These are phyloP conservation scores for Fusarium pseudoanthophilum DNA, from an alignment of 2,329 filamentous ascomycete genomes.

Conservation along the genomic window DNA sequence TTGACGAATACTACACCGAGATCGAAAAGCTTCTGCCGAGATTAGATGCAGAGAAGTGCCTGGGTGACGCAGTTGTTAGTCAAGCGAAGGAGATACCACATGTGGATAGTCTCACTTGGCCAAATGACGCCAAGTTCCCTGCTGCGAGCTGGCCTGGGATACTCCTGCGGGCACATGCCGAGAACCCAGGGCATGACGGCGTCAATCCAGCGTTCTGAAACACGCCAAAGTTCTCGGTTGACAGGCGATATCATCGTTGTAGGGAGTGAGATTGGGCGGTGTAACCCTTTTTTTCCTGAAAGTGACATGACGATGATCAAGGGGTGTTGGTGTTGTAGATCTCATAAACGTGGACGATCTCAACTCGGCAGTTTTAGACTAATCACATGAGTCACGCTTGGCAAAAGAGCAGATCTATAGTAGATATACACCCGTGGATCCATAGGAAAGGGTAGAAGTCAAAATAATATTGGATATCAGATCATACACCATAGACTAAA, in stretches of 20 bases:
- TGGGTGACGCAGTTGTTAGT: slow-evolving; percentile 45
- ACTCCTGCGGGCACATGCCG: slow-evolving; percentile 44
- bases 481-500: slow-evolving; percentile 10
- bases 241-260: not conserved
- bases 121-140: slow-evolving; percentile 44
- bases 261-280: slow-evolving; percentile 20
- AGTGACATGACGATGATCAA: slow-evolving; percentile 7
- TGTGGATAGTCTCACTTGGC: slow-evolving; percentile 42
- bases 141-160: slow-evolving; percentile 47
- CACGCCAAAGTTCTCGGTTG: not conserved
- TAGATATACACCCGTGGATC: not conserved
- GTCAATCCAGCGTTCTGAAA: slow-evolving; percentile 46
- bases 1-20: slow-evolving; percentile 12
- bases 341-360: slow-evolving; percentile 23
- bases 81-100: slow-evolving; percentile 39
- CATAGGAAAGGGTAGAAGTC: not conserved
- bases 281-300: not conserved
- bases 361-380: slow-evolving; percentile 21
- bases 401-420: not conserved
- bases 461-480: slow-evolving; percentile 13
- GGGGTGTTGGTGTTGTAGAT: slow-evolving; percentile 19
- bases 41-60: slow-evolving; percentile 38
- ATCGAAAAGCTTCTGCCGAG: slow-evolving; percentile 44
- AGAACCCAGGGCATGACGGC: slow-evolving; percentile 45
- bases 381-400: slow-evolving; percentile 11